Evolutionary conservation across 2,329 filamentous ascomycete species (phyloP).

Genomic region (Pseudogymnoascus verrucosus): DNA sequence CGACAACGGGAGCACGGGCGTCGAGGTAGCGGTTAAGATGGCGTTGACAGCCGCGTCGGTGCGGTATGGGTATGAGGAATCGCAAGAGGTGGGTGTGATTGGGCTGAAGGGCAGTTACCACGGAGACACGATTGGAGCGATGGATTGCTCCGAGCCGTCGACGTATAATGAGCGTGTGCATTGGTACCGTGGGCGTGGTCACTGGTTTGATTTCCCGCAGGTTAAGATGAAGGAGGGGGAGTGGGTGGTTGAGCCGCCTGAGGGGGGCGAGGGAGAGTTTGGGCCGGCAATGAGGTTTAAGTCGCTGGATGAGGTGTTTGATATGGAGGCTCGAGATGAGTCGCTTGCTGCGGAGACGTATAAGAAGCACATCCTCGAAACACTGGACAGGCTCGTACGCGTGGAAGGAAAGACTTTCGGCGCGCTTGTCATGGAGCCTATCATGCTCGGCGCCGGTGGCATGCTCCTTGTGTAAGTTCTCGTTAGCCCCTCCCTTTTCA

Average conservation of each 20-base stretch:
- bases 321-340: slow-evolving; percentile 41
- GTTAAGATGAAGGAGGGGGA: slow-evolving; percentile 57
- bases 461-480: slow-evolving; percentile 67
- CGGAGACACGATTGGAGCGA: slow-evolving; percentile 79
- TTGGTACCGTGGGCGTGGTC: slow-evolving; percentile 72
- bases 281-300: slow-evolving; percentile 18
- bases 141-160: slow-evolving; percentile 75
- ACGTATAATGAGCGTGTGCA: slow-evolving; percentile 76
- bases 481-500: neutral
- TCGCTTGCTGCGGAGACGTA: slow-evolving; percentile 45
- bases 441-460: slow-evolving; percentile 73
- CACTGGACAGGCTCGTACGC: slow-evolving; percentile 44
- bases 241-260: slow-evolving; percentile 48
- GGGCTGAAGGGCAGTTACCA: slow-evolving; percentile 78
- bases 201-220: slow-evolving; percentile 74
- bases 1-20: slow-evolving; percentile 76
- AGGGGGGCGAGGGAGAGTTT: slow-evolving; percentile 15
- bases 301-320: slow-evolving; percentile 50
- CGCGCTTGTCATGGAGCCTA: slow-evolving; percentile 69
- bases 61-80: slow-evolving; percentile 56
- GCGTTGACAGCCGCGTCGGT: slow-evolving; percentile 59
- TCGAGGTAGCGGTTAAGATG: slow-evolving; percentile 84
- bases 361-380: slow-evolving; percentile 47
- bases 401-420: slow-evolving; percentile 60
- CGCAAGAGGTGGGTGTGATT: slow-evolving; percentile 54